A percentile compares a stretch with the other conserved stretches of the same genome.
Evolutionary conservation across 306 rosid genomes (phyloP).

Genomic region (Calophaca sinica): DNA sequence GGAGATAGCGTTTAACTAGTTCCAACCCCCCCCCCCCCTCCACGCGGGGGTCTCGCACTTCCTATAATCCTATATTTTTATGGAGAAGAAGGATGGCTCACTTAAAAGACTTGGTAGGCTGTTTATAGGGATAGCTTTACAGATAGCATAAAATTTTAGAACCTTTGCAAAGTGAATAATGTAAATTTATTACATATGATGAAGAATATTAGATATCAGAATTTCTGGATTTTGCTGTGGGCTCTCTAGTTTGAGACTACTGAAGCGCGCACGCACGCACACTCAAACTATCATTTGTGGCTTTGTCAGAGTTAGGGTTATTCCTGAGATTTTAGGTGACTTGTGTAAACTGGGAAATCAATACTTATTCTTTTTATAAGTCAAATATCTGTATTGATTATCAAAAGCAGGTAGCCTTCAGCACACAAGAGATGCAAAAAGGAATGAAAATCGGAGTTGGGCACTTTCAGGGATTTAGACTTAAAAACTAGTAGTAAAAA

Average conservation of each 20-base stretch:
- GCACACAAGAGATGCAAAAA: too few species aligned
- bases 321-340: background rate
- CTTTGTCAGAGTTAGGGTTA: background rate
- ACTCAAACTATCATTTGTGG: background rate
- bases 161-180: conserved; percentile 32
- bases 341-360: too few species aligned
- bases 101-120: conserved; percentile 35
- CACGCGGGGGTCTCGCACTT: background rate
- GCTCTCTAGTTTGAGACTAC: background rate
- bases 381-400: too few species aligned
- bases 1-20: conserved; percentile 79
- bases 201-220: background rate
- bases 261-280: background rate
- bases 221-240: background rate
- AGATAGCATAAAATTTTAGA: background rate
- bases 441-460: too few species aligned
- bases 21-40: background rate
- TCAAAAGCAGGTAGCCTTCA: too few species aligned
- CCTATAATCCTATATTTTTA: background rate
- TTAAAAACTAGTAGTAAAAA: too few species aligned
- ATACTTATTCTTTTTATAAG: too few species aligned
- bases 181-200: conserved; percentile 19
- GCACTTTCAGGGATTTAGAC: too few species aligned
- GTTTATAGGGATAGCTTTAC: conserved; percentile 36
- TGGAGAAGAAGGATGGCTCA: conserved; percentile 28